Percentiles rank a stretch among this genome's conserved stretches.
These are phyloP conservation scores for Monilinia aucupariae DNA, from an alignment of 2,329 filamentous ascomycete species.

Conservation along the genomic window DNA sequence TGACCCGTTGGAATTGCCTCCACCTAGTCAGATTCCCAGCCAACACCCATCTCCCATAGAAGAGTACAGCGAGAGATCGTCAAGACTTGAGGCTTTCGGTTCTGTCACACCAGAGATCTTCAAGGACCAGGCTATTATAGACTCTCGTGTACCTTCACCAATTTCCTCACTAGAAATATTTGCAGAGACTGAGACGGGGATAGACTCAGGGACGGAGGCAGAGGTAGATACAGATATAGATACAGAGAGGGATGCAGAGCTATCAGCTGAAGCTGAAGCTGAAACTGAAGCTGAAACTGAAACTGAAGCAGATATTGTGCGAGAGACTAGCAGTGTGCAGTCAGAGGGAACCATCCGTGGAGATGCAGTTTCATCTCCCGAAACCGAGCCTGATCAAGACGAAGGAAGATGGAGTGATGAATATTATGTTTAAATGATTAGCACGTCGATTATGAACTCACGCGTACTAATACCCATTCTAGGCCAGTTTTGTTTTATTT, in stretches of 20 bases:
- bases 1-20: conserved; percentile 25
- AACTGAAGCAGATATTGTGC: neutral
- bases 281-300: too few species aligned
- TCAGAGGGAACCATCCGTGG: conserved; percentile 14
- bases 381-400: neutral
- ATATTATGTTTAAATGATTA: conserved; percentile 14
- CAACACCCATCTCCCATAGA: neutral
- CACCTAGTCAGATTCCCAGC: neutral
- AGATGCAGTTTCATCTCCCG: neutral
- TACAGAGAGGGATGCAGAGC: neutral
- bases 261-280: too few species aligned
- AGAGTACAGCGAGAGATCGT: conserved; percentile 4
- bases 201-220: too few species aligned
- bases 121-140: conserved; percentile 1
- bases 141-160: neutral
- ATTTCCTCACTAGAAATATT: conserved; percentile 1
- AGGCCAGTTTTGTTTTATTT: conserved; percentile 8
- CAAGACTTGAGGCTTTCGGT: neutral
- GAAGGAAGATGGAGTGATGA: conserved; percentile 5
- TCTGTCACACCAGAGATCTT: conserved; percentile 7
- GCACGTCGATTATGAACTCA: neutral
- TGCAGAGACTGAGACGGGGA: neutral
- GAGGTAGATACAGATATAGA: neutral
- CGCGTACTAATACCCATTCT: conserved; percentile 20
- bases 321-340: conserved; percentile 3